Evolutionary conservation across 805 yeast species (phyloP).

Genomic region (Candida boleticola): DNA sequence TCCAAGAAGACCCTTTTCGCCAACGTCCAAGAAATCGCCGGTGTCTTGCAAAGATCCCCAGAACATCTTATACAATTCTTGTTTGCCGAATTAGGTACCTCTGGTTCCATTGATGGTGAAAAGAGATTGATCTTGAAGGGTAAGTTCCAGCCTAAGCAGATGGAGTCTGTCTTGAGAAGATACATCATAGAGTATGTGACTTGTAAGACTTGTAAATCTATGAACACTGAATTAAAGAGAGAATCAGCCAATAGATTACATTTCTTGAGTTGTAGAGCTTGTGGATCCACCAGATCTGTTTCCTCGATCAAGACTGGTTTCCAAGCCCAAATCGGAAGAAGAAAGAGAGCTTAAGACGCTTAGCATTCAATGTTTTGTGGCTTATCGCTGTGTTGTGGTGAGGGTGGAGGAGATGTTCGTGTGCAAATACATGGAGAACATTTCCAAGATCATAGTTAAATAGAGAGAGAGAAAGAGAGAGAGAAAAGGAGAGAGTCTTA

Average conservation of each 20-base stretch:
- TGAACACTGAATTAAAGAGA: constrained; percentile 93
- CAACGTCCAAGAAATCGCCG: constrained; percentile 91
- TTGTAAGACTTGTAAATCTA: constrained; percentile 97
- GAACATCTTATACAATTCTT: constrained; percentile 95
- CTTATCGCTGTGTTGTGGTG: too few species aligned
- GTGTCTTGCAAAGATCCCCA: constrained; percentile 91
- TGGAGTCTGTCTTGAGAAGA: constrained; percentile 94
- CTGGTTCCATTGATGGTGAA: constrained; percentile 98
- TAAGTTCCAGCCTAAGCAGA: constrained; percentile 95
- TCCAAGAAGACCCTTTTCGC: constrained; percentile 94
- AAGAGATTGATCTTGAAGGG: constrained; percentile 97
- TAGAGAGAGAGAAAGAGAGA: too few species aligned
- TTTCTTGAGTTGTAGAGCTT: constrained; percentile 95
- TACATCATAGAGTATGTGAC: constrained; percentile 97
- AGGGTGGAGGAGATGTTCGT: not conserved
- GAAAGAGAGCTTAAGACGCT: constrained; percentile 63
- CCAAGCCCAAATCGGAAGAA: constrained; percentile 95
- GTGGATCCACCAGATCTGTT: constrained; percentile 97
- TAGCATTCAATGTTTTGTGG: too few species aligned
- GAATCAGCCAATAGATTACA: constrained; percentile 95
- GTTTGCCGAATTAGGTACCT: constrained; percentile 98
- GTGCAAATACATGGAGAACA: too few species aligned
- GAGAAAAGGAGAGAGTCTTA: too few species aligned
- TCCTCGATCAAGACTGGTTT: constrained; percentile 98
- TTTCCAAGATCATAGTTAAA: too few species aligned